These are phyloP conservation scores for Fusarium subtropicale DNA, from an alignment of 2,329 filamentous ascomycete species.

Conservation along the genomic window DNA sequence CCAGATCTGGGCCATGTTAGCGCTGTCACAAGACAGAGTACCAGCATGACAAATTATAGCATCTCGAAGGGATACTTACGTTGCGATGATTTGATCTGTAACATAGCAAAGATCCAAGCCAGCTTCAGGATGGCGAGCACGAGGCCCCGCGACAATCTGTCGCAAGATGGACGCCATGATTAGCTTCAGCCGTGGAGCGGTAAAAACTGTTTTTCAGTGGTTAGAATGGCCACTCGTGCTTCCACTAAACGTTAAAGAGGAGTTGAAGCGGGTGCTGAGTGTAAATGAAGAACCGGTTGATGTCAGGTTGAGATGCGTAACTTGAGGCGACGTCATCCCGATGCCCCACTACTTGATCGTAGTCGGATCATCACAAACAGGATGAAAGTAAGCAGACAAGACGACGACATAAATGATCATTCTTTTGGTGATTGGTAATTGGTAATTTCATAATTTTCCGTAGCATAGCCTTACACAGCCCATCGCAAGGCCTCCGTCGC, in stretches of 20 bases:
- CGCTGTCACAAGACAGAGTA: neutral
- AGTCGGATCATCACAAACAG: conserved; percentile 21
- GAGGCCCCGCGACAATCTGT: conserved; percentile 90
- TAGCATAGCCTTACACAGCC: neutral
- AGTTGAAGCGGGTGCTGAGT: neutral
- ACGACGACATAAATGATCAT: neutral
- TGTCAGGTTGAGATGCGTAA: conserved; percentile 8
- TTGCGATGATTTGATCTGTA: conserved; percentile 79
- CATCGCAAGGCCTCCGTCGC: neutral
- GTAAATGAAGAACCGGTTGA: conserved; percentile 23
- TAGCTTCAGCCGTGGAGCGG: neutral
- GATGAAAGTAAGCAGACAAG: neutral
- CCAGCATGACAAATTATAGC: accelerated
- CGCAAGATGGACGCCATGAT: conserved; percentile 81
- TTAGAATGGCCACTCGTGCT: neutral
- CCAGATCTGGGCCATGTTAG: conserved; percentile 74
- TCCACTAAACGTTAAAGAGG: neutral
- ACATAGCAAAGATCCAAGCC: conserved; percentile 96
- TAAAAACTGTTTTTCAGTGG: neutral
- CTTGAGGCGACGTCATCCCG: conserved; percentile 42
- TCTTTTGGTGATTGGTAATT: neutral
- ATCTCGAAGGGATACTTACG: conserved; percentile 52
- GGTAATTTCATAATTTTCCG: neutral
- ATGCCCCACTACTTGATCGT: conserved; percentile 30
- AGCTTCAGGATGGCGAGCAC: conserved; percentile 85